Evolutionary conservation across 805 yeast genomes (phyloP).

Genomic region (Yamadazyma ubonensis): DNA sequence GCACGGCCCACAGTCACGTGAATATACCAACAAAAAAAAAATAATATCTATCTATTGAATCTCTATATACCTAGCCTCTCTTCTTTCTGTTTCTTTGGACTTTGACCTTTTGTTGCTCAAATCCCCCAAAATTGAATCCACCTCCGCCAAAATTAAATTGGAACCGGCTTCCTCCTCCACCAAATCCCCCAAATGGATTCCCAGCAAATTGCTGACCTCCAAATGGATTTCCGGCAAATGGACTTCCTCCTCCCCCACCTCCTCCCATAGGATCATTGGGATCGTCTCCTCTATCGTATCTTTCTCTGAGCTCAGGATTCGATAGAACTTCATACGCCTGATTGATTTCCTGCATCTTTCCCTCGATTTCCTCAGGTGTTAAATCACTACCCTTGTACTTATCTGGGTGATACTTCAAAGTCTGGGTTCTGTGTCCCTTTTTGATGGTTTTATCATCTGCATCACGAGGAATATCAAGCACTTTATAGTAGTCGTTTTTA

Average conservation of each 20-base stretch:
- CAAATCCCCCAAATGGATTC: constrained; percentile 11
- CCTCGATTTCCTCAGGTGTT: constrained; percentile 67
- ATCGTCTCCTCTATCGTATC: constrained; percentile 65
- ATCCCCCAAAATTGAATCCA: constrained; percentile 15
- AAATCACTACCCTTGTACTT: constrained; percentile 70
- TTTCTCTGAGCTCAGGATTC: constrained; percentile 57
- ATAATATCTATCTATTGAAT: neutral
- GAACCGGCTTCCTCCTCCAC: constrained; percentile 12
- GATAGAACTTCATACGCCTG: constrained; percentile 88
- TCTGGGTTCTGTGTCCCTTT: constrained; percentile 74
- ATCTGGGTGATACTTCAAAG: constrained; percentile 89
- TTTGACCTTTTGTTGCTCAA: constrained; percentile 13
- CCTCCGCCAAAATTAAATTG: constrained; percentile 16
- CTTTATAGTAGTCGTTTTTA: constrained; percentile 74
- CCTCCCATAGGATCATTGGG: constrained; percentile 40
- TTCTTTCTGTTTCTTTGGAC: constrained; percentile 18
- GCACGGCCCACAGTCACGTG: too few species aligned
- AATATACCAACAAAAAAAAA: too few species aligned
- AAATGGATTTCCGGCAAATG: constrained; percentile 10
- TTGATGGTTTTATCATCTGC: constrained; percentile 75
- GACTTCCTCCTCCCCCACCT: constrained; percentile 15
- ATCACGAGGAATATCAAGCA: constrained; percentile 61
- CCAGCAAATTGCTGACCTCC: neutral
- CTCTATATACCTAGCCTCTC: constrained; percentile 3
- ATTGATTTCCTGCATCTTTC: constrained; percentile 87